Evolutionary conservation across 2,329 filamentous ascomycete species (phyloP), one percentile per base, ranked within the genome.

Genomic region (Alternaria hordeiaustralica): DNA sequence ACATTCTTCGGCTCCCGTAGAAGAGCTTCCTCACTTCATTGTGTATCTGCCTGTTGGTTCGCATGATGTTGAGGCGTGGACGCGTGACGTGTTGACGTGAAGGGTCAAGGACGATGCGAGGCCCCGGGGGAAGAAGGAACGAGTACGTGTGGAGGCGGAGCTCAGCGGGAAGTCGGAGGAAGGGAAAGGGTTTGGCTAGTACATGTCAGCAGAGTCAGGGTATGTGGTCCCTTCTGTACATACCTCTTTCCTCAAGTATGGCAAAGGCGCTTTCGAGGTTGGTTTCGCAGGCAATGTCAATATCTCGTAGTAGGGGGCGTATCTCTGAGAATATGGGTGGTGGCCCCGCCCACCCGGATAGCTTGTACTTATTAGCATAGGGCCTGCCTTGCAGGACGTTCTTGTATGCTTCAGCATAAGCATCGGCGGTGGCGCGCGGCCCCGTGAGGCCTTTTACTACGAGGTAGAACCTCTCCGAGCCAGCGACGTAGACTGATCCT

Each of bases 271-370:
- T 44, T 11, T 46, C 25, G 23, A 75, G 69, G 9, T 61, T 61
- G 3, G 73, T 75, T 3, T 64, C 63, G 33, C 71, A 70, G 4
- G 67, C 18, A 4, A 55, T 47, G 26, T 76, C 73, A 9, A 76
- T 65, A 2, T 49, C 46, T 53, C 55, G 56, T 1, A 77, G 62
- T 25, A 71, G 45, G 4, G 13, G 25, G 8, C 72, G 65, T 23
- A 75, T 58, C 8, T 68, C 63, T 11, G 74, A 74, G 47, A 74
- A 74, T 2, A 61, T 72, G 18, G 71, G 69, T 23, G 68, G 66
- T 28, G 64, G 56, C 12, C 65, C 69, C 49, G 61, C 65, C 9
- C 15, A 66, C 11, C 69, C 60, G 10, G 62, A 64, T 11, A 60
- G 50, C 10, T 33, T 57, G 44, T 62, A 63, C 7, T 20, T 55